Conservation (phyloP, 768 basidiomycete species). For the Lactarius quietus region DNA sequence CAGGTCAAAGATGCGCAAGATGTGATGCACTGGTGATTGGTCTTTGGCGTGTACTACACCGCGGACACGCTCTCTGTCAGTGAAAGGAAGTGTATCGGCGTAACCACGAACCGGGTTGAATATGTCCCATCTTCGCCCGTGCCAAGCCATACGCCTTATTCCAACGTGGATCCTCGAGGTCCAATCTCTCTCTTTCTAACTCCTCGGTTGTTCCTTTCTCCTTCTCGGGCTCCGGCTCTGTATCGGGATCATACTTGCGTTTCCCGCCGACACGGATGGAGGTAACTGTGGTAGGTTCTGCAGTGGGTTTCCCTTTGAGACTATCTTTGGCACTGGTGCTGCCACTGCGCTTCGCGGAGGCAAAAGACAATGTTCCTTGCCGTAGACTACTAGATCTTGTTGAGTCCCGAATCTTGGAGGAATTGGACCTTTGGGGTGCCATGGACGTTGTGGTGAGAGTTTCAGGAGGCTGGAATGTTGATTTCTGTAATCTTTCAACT, state of each 20-base stretch:
- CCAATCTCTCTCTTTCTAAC: conserved; percentile 14
- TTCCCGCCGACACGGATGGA: conserved; percentile 21
- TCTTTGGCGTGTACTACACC: conserved; percentile 59
- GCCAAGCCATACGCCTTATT: conserved; percentile 23
- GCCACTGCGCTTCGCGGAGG: conserved; percentile 25
- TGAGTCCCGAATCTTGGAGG: conserved; percentile 2
- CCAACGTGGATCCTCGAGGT: conserved; percentile 23
- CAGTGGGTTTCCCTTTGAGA: conserved; percentile 18
- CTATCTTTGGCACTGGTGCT: conserved; percentile 18
- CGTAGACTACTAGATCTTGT: conserved; percentile 10
- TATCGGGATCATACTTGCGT: conserved; percentile 18
- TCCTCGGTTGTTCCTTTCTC: conserved; percentile 1
- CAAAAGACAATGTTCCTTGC: conserved; percentile 24
- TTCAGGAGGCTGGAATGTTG: neutral
- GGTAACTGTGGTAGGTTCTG: conserved; percentile 1
- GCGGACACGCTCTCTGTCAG: neutral
- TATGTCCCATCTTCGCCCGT: conserved; percentile 26
- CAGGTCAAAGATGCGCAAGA: conserved; percentile 79
- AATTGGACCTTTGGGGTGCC: conserved; percentile 20
- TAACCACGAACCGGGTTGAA: conserved; percentile 23
- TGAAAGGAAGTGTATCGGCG: neutral
- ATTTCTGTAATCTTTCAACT: neutral
- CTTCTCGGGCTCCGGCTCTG: conserved; percentile 3
- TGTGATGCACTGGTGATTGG: conserved; percentile 62
- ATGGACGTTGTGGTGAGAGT: conserved; percentile 5